Evolutionary conservation across 2,329 filamentous ascomycete genomes (phyloP), one percentile per base, ranked within the genome.

Genomic region (Fusarium palustre): DNA sequence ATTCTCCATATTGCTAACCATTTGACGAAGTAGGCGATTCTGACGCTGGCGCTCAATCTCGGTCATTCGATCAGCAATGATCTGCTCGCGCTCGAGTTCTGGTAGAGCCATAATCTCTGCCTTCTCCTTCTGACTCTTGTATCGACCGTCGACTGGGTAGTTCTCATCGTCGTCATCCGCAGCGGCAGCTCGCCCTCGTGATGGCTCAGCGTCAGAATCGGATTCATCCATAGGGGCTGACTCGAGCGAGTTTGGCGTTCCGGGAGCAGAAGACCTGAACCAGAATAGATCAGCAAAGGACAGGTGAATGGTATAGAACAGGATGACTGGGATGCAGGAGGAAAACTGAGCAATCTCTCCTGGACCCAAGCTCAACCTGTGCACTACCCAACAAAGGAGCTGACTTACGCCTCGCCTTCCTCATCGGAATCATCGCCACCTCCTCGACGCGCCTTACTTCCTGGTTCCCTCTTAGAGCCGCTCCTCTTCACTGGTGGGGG

Each of bases 191-290:
- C 81, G 68, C 66, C 66, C 67, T 79, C 53, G 86, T 81, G 56
- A 85, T 81, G 59, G 84, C 82, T 83, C 82, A 42, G 77, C 80
- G 33, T 83, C 82, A 18, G 92, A 93, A 69, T 93, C 91, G 46
- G 92, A 96, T 78, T 96, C 92, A 64, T 95, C 93, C 93, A 97
- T 97, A 24, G 92, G 91, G 24, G 90, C 94, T 13, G 94, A 97
- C 75, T 91, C 87, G 54, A 92, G 87, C 8, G 93, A 97, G 76
- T 89, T 87, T 53, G 89, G 91, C 20, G 91, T 91, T n/a, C 83
- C 85, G 12, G 89, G 89, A 16, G 85, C 83, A 24, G 90, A 91
- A 22, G 91, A 94, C 58, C 92, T 95, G 76, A 11, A 34, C 53
- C 25, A n/a, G 22, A 13, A 28, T 38, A 36, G n/a, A 57, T 74